Conservation (phyloP, 1,139 yeast species). For the Martiniozyma asiatica region DNA sequence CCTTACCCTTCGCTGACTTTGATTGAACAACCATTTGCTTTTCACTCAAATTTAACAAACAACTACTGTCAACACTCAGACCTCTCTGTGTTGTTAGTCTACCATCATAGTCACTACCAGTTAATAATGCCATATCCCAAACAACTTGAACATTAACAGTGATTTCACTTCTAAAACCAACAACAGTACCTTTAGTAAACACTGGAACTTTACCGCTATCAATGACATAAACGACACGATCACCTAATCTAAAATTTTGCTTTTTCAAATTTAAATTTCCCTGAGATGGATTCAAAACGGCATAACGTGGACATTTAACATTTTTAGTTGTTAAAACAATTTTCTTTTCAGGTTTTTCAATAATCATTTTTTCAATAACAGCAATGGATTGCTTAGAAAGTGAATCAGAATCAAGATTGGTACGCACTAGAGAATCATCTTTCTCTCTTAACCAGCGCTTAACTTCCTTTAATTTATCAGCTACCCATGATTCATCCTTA, state of each 20-base stretch:
- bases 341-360: conserved; percentile 30
- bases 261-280: conserved; percentile 62
- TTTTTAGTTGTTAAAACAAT: conserved; percentile 46
- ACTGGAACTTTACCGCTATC: conserved; percentile 86
- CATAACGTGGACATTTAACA: conserved; percentile 72
- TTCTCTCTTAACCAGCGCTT: conserved; percentile 46
- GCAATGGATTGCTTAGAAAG: conserved; percentile 55
- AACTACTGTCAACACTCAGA: conserved; percentile 66
- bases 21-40: conserved; percentile 70
- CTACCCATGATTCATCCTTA: conserved; percentile 24
- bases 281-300: conserved; percentile 64
- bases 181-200: conserved; percentile 84
- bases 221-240: conserved; percentile 75
- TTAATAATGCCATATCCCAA: conserved; percentile 72
- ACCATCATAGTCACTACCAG: conserved; percentile 76
- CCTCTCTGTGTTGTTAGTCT: conserved; percentile 74
- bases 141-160: conserved; percentile 54
- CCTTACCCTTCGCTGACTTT: conserved; percentile 32
- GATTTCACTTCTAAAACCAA: conserved; percentile 61
- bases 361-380: conserved; percentile 57
- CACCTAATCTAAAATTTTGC: conserved; percentile 79
- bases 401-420: conserved; percentile 69
- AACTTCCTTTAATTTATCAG: conserved; percentile 29
- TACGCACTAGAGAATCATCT: conserved; percentile 47
- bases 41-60: conserved; percentile 64